These are phyloP conservation scores for Albugo laibachii DNA, from an alignment of 352 stramenopile genomes.

Conservation along the genomic window DNA sequence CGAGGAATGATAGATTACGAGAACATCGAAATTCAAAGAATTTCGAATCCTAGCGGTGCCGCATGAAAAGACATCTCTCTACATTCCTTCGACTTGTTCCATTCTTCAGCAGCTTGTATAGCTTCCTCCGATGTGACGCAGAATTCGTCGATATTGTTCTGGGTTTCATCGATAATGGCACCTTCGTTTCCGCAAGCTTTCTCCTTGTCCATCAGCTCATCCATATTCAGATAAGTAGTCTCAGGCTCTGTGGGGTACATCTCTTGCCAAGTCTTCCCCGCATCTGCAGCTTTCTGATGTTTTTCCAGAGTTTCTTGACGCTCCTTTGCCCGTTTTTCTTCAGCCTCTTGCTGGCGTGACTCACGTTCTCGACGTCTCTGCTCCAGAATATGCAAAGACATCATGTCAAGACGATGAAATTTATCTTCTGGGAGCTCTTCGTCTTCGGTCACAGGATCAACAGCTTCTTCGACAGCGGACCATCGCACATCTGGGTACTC, in stretches of 20 bases:
- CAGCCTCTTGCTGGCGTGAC: conserved; percentile 35
- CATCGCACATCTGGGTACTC: not conserved
- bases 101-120: conserved; percentile 20
- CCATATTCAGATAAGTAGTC: conserved; percentile 58
- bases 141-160: conserved; percentile 5
- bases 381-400: conserved; percentile 76
- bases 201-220: conserved; percentile 29
- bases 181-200: not conserved
- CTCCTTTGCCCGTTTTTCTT: conserved; percentile 21
- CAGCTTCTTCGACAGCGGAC: conserved; percentile 10
- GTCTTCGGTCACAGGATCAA: conserved; percentile 48
- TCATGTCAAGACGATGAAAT: conserved; percentile 65
- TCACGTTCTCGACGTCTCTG: conserved; percentile 32
- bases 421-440: conserved; percentile 59
- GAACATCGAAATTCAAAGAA: too few relatives aligned
- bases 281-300: conserved; percentile 21
- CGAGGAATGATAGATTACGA: too few relatives aligned
- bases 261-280: conserved; percentile 51
- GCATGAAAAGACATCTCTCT: too few relatives aligned
- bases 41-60: conserved; percentile 26
- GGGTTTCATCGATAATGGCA: not conserved
- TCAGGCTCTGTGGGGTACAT: conserved; percentile 64
- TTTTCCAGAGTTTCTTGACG: conserved; percentile 31
- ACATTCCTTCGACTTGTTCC: conserved; percentile 8
- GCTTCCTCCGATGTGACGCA: conserved; percentile 19